Percentiles rank a stretch among this genome's conserved stretches.
These are phyloP conservation scores for Phoenix roebelenii DNA, from an alignment of 176 grass and related monocot genomes.

Conservation along the genomic window DNA sequence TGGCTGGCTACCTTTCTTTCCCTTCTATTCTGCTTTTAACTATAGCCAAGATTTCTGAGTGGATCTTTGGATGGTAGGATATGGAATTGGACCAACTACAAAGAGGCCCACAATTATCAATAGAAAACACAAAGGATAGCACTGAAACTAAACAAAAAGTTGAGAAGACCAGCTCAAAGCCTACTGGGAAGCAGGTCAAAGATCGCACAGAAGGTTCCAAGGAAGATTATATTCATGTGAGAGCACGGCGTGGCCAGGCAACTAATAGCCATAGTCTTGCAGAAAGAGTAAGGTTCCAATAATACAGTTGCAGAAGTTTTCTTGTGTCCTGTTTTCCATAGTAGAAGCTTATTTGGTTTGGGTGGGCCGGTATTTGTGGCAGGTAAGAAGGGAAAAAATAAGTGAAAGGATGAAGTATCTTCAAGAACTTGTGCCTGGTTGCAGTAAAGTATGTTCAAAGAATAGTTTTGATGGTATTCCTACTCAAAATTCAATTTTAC, in stretches of 20 bases:
- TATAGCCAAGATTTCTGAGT: too few relatives aligned
- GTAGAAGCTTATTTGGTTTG: not conserved
- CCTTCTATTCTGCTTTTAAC: not conserved
- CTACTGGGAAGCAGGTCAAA: not conserved
- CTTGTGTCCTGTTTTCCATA: not conserved
- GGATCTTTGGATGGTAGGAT: not conserved
- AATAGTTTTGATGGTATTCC: not conserved
- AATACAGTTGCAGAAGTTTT: not conserved
- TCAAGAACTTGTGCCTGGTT: slow-evolving; percentile 22
- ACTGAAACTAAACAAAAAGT: slow-evolving; percentile 8
- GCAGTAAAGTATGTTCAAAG: slow-evolving; percentile 16
- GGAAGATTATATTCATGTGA: slow-evolving; percentile 18
- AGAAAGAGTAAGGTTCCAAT: slow-evolving; percentile 17
- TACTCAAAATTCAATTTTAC: not conserved
- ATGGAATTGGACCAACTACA: not conserved
- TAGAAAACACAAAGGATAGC: slow-evolving; percentile 5
- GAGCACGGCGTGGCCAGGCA: slow-evolving; percentile 22
- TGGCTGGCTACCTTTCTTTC: not conserved
- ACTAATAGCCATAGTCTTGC: slow-evolving; percentile 24
- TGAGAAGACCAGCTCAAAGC: slow-evolving; percentile 8
- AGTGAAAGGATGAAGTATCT: slow-evolving; percentile 29
- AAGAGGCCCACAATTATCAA: not conserved
- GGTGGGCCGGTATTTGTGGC: not conserved
- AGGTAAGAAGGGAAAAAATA: slow-evolving; percentile 25
- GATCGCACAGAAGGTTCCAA: slow-evolving; percentile 4